These are phyloP conservation scores for Trichoderma citrinoviride DNA, from an alignment of 2,329 filamentous ascomycete genomes.

Conservation along the genomic window DNA sequence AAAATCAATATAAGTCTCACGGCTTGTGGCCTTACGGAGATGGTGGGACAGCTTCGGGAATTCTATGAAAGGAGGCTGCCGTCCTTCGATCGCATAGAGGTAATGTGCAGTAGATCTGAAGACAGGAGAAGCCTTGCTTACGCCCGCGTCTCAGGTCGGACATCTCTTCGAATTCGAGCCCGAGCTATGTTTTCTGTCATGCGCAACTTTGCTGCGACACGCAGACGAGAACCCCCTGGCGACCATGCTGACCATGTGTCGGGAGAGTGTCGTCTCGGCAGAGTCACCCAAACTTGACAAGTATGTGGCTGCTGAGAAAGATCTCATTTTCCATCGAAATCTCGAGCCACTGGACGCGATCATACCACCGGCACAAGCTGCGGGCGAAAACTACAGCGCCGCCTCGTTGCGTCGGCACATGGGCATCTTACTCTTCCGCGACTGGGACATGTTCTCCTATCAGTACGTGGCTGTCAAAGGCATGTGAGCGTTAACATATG, in stretches of 20 bases:
- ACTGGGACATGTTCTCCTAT: constrained; percentile 29
- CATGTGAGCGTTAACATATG: background rate
- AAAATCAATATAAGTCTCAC: background rate
- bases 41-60: background rate
- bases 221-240: constrained; percentile 29
- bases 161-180: constrained; percentile 24
- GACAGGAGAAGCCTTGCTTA: too few relatives aligned
- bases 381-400: background rate
- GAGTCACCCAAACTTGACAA: background rate
- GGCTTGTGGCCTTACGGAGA: background rate
- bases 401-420: constrained; percentile 24
- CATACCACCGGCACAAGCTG: constrained; percentile 22
- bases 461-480: constrained; percentile 19
- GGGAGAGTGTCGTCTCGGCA: constrained; percentile 15
- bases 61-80: accelerated
- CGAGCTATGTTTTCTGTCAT: constrained; percentile 12
- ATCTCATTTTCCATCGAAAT: background rate
- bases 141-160: constrained; percentile 23
- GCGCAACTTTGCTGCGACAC: constrained; percentile 26
- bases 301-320: constrained; percentile 15
- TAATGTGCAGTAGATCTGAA: background rate
- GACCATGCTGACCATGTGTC: constrained; percentile 26
- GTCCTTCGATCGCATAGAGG: constrained; percentile 11
- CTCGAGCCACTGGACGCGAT: constrained; percentile 23
- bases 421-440: constrained; percentile 28